Evolutionary conservation across 2,329 filamentous ascomycete species (phyloP), one percentile per base, ranked within the genome.

Genomic region (Parafenestella ontariensis): DNA sequence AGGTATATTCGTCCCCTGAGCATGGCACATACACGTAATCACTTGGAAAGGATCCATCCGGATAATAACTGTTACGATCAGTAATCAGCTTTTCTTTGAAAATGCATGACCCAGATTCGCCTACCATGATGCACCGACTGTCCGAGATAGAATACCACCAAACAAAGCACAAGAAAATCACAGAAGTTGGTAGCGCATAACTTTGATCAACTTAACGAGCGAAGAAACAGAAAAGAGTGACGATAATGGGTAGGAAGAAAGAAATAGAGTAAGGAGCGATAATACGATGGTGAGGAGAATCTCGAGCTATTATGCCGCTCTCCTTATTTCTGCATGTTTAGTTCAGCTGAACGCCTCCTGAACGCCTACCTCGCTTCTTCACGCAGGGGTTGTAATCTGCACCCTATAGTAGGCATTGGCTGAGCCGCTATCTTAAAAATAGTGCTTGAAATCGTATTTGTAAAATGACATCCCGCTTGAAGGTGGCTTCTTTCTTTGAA

Each of bases 21-120:
- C 58, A 63, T 17, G 52, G 37, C 5, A 29, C 40, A 42, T 61
- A 63, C 1, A 51, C 47, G 34, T 63, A 63, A 41, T 61, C 58
- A 5, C 17, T 36, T 9, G 60, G 58, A 45, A 63, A 59, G 1
- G 43, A 21, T 31, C 58, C 53, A 47, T 63, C 51, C 24, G 58
- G 60, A 46, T 61, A 63, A 21, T 57, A 63, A 23, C 60, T 61
- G 36, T 13, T 9, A 15, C 2, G 4, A n/a, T 20, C 24, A 37
- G n/a, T n/a, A n/a, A 50, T 24, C 46, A 20, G 42, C 5, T n/a
- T 8, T 40, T 3, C 26, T 9, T n/a, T n/a, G n/a, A n/a, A n/a
- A n/a, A 20, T 40, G 9, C 21, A 42, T 54, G 15, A 20, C 26
- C 15, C 17, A 39, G 26, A 34, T 8, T 20, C 23, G 4, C 50